These are phyloP conservation scores for Dunaliella primolecta DNA, from an alignment of 139 green algal genomes.

Conservation along the genomic window DNA sequence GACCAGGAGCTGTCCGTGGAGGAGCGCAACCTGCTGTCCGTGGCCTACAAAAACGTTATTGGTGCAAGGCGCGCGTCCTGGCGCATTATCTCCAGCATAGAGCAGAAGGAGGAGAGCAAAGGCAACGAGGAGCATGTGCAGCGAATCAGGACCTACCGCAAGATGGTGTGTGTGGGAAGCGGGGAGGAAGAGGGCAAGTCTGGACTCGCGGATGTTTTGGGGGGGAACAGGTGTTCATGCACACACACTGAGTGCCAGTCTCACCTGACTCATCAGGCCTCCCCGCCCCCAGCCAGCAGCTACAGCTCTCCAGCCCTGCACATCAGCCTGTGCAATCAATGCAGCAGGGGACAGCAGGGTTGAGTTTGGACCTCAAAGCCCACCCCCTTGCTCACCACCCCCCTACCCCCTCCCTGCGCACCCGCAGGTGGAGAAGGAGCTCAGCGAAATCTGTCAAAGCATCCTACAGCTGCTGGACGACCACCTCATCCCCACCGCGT, in stretches of 20 bases:
- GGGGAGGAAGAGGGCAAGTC: too few species aligned
- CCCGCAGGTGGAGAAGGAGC: constrained; percentile 86
- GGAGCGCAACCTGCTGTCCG: constrained; percentile 97
- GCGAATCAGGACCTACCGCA: constrained; percentile 91
- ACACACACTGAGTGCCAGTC: too few species aligned
- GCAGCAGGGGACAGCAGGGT: too few species aligned
- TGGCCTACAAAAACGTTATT: constrained; percentile 99
- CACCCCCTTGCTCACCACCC: too few species aligned
- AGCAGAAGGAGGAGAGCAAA: constrained; percentile 99
- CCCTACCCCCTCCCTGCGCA: constrained; percentile 84
- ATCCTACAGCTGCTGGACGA: constrained; percentile 94
- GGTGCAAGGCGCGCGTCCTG: constrained; percentile 70
- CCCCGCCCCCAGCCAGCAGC: too few species aligned
- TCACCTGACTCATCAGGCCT: too few species aligned
- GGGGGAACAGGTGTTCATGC: too few species aligned
- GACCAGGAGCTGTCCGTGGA: constrained; percentile 96
- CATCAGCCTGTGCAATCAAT: too few species aligned
- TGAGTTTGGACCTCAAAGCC: too few species aligned
- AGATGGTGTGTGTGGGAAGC: constrained; percentile 65
- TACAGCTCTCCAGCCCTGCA: too few species aligned
- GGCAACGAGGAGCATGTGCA: constrained; percentile 92
- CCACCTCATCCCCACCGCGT: constrained; percentile 91
- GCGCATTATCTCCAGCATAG: constrained; percentile 97
- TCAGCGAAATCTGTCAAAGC: constrained; percentile 80
- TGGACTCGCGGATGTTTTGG: constrained; percentile 53